Percentiles rank a stretch among this genome's conserved stretches.
Conservation (phyloP, 208 protist genomes). For the Vickermania spadyakhi region DNA sequence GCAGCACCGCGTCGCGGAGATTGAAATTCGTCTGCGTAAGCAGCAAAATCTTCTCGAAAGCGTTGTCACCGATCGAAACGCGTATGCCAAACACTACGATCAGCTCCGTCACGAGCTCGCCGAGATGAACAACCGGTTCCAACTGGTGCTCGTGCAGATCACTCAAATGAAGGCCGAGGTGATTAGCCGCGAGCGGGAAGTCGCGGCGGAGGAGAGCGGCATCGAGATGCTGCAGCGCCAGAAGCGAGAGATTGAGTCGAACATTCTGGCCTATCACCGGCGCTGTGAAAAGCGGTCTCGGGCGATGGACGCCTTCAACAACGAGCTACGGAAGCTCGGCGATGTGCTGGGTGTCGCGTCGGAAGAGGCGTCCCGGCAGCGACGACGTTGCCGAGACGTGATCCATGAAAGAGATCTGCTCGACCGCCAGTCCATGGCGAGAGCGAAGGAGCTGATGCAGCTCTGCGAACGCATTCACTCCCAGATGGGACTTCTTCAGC, state of each 20-base stretch:
- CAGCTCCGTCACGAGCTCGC: constrained; percentile 91
- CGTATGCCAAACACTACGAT: constrained; percentile 94
- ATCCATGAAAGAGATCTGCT: constrained; percentile 94
- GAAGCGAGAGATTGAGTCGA: constrained; percentile 31
- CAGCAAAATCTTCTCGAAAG: constrained; percentile 86
- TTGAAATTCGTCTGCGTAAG: constrained; percentile 44
- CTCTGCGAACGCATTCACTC: constrained; percentile 97
- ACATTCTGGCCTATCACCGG: constrained; percentile 33
- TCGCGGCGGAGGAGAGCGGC: constrained; percentile 24
- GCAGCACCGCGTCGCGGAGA: constrained; percentile 67
- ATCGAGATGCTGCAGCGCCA: constrained; percentile 41
- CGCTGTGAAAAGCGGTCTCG: constrained; percentile 24
- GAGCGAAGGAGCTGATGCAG: constrained; percentile 90
- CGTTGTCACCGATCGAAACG: constrained; percentile 92
- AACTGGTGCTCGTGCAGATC: constrained; percentile 92
- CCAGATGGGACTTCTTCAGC: constrained; percentile 88
- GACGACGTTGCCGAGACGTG: constrained; percentile 88
- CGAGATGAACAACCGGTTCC: constrained; percentile 92
- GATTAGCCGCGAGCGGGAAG: constrained; percentile 48
- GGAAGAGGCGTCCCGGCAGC: constrained; percentile 75
- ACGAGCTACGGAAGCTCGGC: constrained; percentile 88
- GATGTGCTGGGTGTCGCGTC: constrained; percentile 90
- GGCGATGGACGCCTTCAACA: constrained; percentile 27
- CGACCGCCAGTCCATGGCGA: constrained; percentile 87
- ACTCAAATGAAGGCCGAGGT: constrained; percentile 92